Base-by-base conservation (phyloP, 371 early-diverging fungal species). In the Zancudomyces culisetae region DNA sequence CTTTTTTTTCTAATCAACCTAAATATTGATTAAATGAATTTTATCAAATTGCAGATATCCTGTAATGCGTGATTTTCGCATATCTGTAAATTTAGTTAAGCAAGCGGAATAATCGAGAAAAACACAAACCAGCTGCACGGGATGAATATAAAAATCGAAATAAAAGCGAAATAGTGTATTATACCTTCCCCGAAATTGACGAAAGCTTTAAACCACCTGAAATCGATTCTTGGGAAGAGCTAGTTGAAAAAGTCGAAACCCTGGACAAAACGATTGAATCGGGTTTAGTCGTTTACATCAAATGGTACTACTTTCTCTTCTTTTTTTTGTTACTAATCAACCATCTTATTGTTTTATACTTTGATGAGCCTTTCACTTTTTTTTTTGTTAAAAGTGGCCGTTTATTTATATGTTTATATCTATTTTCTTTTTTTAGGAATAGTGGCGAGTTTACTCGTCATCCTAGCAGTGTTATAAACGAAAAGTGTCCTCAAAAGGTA, bases 401-500 rank as follows among this genome's bases (percentile, higher is more conserved):
- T 10, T 35, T 10, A 35, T 35, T 35, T 35, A 35, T 35, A 35
- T n/a, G n/a, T n/a, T n/a, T n/a, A n/a, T n/a, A n/a, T n/a, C n/a
- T n/a, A n/a, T n/a, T n/a, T n/a, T n/a, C n/a, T n/a, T n/a, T n/a
- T n/a, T n/a, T 35, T 35, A 35, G 35, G 35, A 68, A 64, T 28
- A 55, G 56, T 48, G 68, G 60, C n/a, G 8, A 42, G 24, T 6
- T 23, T 12, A 52, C 65, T 18, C 40, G 42, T 35, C 62, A 64
- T 27, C 62, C 63, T 0, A 35, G 26, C 15, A 48, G 49, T 28
- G 30, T 50, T 19, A 55, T 49, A 0, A 58, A 62, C 55, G 10
- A 46, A 20, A 62, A 59, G 51, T 60, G 58, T 24, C 64, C 68
- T 8, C 58, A 58, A 51, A 21, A 24, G 20, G 60, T 68, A 56